These are phyloP conservation scores for Cyclospora cayetanensis DNA, from an alignment of 169 alveolate genomes.

Conservation along the genomic window DNA sequence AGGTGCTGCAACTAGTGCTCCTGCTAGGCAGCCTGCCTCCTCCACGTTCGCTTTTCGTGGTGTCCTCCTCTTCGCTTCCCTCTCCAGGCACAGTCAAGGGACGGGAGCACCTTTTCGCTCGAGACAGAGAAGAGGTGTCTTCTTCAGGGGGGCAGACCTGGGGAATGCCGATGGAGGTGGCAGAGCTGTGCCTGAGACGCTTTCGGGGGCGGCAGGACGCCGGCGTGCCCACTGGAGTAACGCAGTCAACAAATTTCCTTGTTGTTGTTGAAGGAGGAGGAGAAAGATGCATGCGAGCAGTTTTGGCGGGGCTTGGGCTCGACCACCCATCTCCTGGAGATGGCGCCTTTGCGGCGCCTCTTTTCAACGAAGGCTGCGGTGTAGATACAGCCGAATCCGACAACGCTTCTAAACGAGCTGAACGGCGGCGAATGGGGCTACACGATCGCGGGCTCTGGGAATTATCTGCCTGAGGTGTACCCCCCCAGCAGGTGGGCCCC, in stretches of 20 bases:
- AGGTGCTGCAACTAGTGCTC: background rate
- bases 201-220: too few relatives aligned
- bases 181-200: too few relatives aligned
- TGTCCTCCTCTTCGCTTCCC: background rate
- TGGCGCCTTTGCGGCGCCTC: background rate
- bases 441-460: background rate
- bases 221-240: too few relatives aligned
- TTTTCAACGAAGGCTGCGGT: background rate
- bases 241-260: background rate
- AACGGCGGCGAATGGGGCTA: background rate
- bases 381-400: too few relatives aligned
- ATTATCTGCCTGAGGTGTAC: too few relatives aligned
- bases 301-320: background rate
- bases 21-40: background rate
- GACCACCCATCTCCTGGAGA: background rate
- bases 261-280: background rate
- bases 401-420: background rate
- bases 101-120: too few relatives aligned
- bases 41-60: background rate
- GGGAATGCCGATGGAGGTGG: too few relatives aligned
- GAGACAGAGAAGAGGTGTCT: too few relatives aligned
- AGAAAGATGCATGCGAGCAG: background rate
- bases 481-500: background rate
- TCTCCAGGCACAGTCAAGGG: too few relatives aligned
- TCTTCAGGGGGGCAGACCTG: too few relatives aligned